Percentiles rank a stretch among this genome's conserved stretches.
Evolutionary conservation across 2,329 filamentous ascomycete species (phyloP).

Genomic region (Emmonsiellopsis sp.): DNA sequence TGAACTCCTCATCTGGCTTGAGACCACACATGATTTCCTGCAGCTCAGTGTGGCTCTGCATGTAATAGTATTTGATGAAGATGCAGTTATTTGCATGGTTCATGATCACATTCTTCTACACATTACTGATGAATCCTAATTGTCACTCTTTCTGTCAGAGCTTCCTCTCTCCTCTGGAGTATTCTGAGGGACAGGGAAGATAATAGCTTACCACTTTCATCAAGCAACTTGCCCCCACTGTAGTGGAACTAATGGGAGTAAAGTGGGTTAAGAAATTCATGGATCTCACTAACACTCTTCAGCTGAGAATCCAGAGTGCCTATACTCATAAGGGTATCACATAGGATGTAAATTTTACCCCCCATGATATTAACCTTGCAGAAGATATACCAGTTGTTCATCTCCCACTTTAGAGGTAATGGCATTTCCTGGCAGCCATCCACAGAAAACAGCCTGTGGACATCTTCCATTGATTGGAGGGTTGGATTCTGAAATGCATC

Average conservation of each 20-base stretch:
- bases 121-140: constrained; percentile 16
- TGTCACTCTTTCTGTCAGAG: constrained; percentile 12
- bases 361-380: constrained; percentile 12
- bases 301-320: constrained; percentile 10
- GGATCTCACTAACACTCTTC: constrained; percentile 14
- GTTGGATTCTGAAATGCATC: constrained; percentile 15
- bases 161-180: too few species aligned
- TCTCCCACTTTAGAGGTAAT: constrained; percentile 16
- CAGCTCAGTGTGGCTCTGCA: constrained; percentile 8
- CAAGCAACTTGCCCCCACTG: too few species aligned
- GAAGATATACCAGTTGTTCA: constrained; percentile 19
- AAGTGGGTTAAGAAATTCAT: constrained; percentile 14
- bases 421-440: constrained; percentile 14
- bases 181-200: too few species aligned
- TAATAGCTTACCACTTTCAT: too few species aligned
- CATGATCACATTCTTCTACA: constrained; percentile 17
- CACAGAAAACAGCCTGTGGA: constrained; percentile 13
- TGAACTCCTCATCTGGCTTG: constrained; percentile 11
- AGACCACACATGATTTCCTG: constrained; percentile 16
- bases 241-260: constrained; percentile 17
- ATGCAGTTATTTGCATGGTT: constrained; percentile 13
- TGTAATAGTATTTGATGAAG: constrained; percentile 18
- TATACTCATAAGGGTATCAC: constrained; percentile 11
- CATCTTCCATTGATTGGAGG: constrained; percentile 17
- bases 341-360: constrained; percentile 13